Evolutionary conservation across 192 early-diverging fungal species (phyloP).

Genomic region (Rhizophagus sp.): DNA sequence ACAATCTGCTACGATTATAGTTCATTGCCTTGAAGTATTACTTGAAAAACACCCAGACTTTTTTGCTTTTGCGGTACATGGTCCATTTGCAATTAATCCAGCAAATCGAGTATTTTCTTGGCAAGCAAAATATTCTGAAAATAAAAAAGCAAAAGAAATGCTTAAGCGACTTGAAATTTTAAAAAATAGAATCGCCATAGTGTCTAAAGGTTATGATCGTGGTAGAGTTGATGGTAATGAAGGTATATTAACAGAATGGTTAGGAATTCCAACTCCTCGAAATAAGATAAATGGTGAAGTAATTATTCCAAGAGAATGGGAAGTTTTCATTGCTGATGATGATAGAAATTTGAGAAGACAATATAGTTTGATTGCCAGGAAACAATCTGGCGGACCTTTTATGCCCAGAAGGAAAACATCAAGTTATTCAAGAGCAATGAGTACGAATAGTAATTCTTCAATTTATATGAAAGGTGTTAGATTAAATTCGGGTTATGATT

Average conservation of each 20-base stretch:
- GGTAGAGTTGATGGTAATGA: background rate
- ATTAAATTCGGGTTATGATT: no score
- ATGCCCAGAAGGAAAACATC: no score
- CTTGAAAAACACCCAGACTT: constrained; percentile 7
- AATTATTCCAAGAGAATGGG: constrained; percentile 11
- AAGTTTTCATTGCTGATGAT: constrained; percentile 10
- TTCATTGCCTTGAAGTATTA: constrained; percentile 8
- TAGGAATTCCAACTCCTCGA: background rate
- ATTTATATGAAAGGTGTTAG: no score
- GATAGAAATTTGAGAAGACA: background rate
- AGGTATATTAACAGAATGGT: background rate
- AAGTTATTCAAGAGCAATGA: no score
- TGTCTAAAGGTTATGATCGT: no score
- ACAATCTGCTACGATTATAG: constrained; percentile 13
- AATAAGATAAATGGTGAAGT: background rate
- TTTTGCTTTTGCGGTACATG: constrained; percentile 10
- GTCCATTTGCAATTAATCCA: constrained; percentile 21
- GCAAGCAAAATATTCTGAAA: background rate
- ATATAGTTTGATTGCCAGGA: no score
- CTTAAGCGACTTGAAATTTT: background rate
- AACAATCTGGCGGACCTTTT: no score
- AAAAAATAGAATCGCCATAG: background rate
- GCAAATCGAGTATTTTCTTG: constrained; percentile 26
- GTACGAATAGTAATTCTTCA: no score
- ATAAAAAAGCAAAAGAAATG: background rate